Base-by-base conservation (phyloP, 805 yeast species). In the Candida patagonica region DNA sequence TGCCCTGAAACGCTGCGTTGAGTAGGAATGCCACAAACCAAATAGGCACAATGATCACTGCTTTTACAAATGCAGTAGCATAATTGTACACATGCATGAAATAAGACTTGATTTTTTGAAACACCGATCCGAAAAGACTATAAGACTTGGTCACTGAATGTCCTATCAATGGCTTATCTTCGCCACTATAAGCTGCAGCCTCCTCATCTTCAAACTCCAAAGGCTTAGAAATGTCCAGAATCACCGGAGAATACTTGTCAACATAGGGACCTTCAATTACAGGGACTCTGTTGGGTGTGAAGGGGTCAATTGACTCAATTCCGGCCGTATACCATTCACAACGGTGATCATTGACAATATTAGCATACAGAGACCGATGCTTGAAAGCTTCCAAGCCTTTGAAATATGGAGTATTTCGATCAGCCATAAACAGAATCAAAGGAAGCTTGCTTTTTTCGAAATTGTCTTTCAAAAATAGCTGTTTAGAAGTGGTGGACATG, bases 281-380 rank as follows among this genome's bases (percentile, higher is more conserved):
- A 2, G 36, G 25, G 26, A 15, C 29, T 2, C 42, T 25, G 13
- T 42, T 29, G 17, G 47, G 48, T 20, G 35, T 21, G 31, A 40
- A 49, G 10, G 52, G 51, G 30, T 49, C 52, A 10, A 27, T 26
- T 10, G 41, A 15, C 13, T 81, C 73, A 26, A 81, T 81, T 4
- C 83, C 83, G 0, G 94, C 68, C 2, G 94, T 83, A 73, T 82
- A 84, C 80, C 84, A 86, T 12, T 83, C 72, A 3, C 94, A 77
- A 49, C 94, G 72, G 47, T 78, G 78, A 60, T 85, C 95, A 46
- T 85, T 82, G 42, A 78, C 71, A 30, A 82, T 70, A 59, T 86
- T 86, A 5, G 92, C 82, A 53, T 85, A 83, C 33, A 84, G 59
- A 5, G 76, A 58, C 31, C 69, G 67, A 46, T 72, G 56, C 43